Conservation (phyloP, 73 alveolate genomes). For the Tetrahymena thermophila region DNA sequence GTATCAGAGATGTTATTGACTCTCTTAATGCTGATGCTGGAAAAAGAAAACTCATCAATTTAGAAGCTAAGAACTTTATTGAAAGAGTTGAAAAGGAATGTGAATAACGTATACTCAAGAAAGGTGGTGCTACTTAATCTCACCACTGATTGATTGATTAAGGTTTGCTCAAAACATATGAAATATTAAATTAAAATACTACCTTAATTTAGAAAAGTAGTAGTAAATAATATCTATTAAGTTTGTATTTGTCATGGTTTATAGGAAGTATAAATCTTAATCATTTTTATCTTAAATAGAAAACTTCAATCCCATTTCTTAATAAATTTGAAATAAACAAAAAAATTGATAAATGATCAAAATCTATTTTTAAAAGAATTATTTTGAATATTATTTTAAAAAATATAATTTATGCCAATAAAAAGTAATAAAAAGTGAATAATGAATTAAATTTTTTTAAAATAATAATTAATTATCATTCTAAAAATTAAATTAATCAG, state of each 20-base stretch:
- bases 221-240: neutral
- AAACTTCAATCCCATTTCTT: neutral
- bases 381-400: too few species aligned
- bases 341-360: too few species aligned
- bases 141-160: neutral
- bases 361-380: too few species aligned
- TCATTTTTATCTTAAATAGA: neutral
- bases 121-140: neutral
- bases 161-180: too few species aligned
- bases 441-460: too few species aligned
- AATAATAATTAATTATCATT: too few species aligned
- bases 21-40: neutral
- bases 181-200: neutral
- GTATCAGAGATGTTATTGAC: neutral
- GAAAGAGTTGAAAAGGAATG: slow-evolving; percentile 38
- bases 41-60: slow-evolving; percentile 9
- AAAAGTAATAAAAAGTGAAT: too few species aligned
- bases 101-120: neutral
- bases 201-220: neutral
- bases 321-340: too few species aligned
- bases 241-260: neutral
- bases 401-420: too few species aligned
- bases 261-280: neutral
- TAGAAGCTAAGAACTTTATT: slow-evolving; percentile 19
- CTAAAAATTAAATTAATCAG: too few species aligned